These are phyloP conservation scores for Stephanodiscus triporus DNA, from an alignment of 108 stramenopile genomes.

Conservation along the genomic window DNA sequence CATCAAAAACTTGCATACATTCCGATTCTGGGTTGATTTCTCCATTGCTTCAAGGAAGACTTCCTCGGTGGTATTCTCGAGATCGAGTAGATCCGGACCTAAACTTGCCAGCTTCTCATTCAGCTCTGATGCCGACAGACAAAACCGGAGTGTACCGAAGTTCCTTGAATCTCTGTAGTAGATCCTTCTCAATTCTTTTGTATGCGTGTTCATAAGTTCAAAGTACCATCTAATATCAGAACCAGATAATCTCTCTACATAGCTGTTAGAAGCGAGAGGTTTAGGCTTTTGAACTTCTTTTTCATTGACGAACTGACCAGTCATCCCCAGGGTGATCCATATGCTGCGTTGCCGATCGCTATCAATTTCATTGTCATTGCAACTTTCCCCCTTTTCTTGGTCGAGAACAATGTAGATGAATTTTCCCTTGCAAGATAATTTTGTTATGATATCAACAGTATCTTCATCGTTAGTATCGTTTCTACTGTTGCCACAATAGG, in stretches of 20 bases:
- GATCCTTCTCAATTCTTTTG: conserved; percentile 23
- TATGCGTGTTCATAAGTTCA: conserved; percentile 50
- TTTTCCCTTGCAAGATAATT: conserved; percentile 84
- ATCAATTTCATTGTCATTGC: conserved; percentile 4
- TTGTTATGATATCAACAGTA: conserved; percentile 57
- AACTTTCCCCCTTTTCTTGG: conserved; percentile 39
- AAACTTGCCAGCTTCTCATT: conserved; percentile 67
- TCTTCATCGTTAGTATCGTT: conserved; percentile 2
- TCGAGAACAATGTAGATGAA: conserved; percentile 82
- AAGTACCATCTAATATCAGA: conserved; percentile 69
- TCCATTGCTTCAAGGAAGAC: conserved; percentile 57
- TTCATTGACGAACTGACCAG: conserved; percentile 70
- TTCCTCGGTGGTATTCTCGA: conserved; percentile 54
- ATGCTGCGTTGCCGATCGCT: conserved; percentile 75
- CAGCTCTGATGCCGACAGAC: conserved; percentile 62
- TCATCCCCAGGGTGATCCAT: conserved; percentile 90
- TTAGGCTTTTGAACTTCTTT: conserved; percentile 15
- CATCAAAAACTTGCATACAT: conserved; percentile 89
- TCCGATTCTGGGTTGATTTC: conserved; percentile 48
- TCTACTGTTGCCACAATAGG: conserved; percentile 6
- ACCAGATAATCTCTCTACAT: conserved; percentile 31
- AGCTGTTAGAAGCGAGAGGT: conserved; percentile 30
- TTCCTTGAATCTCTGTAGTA: conserved; percentile 78
- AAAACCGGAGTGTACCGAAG: conserved; percentile 82
- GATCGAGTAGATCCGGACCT: conserved; percentile 76